Base-by-base conservation (phyloP, 2,329 filamentous ascomycete species). In the Penicillium sp. region DNA sequence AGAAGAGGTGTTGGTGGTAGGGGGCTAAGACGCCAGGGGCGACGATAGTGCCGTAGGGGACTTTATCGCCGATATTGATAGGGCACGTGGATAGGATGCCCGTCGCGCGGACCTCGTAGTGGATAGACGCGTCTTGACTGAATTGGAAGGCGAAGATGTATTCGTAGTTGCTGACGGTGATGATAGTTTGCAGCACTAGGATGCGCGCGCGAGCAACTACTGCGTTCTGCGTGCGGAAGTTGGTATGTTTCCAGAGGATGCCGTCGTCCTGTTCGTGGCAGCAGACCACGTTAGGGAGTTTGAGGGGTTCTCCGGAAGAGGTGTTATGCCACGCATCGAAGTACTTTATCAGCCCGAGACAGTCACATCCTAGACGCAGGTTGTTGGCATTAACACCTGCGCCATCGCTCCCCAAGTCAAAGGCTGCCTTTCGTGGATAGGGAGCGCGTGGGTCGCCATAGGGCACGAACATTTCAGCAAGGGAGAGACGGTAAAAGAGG, bases 391-490 rank as follows among this genome's bases (percentile, higher is more conserved):
- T 75, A 31, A 73, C 63, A 1, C 77, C 76, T 1, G 73, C 74
- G 7, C 75, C 76, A 49, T 73, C 70, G 41, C 76, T 73, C 1
- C 77, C 76, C 2, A 79, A 64, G 52, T 79, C 77, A 48, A 79
- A 79, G 4, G 76, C 76, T 16, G 60, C 70, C 55, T 79, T 79
- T 3, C 76, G 66, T 6, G 68, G 70, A 55, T 73, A 77, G 3
- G 76, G 76, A 29, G 65, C 60, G 2, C 75, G 70, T 8, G 68
- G 69, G 49, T 78, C 75, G 0, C 70, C 76, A 44, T 78, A 78
- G 0, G 75, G 76, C 2, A 78, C 76, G 46, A 76, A 75, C 75
- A 78, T 77, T 62, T 78, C 75, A 6, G 71, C 66, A 10, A 77
- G 60, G 3, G 72, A 73, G 3, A 78, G 59, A 1, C 75, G 68